phyloP scores from a whole-genome alignment of 306 rosid genomes.

The Ceratonia siliqua region DNA sequence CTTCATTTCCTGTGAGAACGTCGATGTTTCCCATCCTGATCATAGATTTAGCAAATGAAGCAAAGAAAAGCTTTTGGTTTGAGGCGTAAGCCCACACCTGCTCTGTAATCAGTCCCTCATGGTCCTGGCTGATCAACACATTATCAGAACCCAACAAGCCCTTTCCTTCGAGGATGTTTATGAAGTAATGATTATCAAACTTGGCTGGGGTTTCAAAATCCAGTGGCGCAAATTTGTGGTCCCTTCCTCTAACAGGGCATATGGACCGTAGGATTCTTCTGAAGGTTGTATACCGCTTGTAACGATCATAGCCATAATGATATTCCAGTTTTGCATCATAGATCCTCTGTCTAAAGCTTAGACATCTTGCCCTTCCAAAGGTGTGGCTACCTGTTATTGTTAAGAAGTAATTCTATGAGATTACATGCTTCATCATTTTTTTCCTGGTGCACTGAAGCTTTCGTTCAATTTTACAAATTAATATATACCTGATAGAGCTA shows the following conservation, averaged over 20 bases:
- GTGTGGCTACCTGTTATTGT: constrained; percentile 77
- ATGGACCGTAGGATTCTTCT: constrained; percentile 62
- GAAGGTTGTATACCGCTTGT: constrained; percentile 59
- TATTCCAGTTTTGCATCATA: constrained; percentile 51
- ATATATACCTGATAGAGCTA: constrained; percentile 64
- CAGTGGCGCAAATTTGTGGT: constrained; percentile 59
- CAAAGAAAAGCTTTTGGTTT: constrained; percentile 60
- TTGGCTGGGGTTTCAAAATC: constrained; percentile 70
- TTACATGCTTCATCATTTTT: background rate
- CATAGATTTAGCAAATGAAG: constrained; percentile 66
- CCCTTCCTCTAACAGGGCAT: constrained; percentile 71
- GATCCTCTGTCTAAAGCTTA: constrained; percentile 69
- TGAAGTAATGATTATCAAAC: constrained; percentile 79
- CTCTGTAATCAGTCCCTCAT: constrained; percentile 49
- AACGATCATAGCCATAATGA: constrained; percentile 52
- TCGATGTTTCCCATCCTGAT: constrained; percentile 88
- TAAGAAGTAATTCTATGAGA: background rate
- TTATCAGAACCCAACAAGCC: constrained; percentile 77
- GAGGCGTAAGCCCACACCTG: constrained; percentile 74
- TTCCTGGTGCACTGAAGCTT: background rate
- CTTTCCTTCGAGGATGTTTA: constrained; percentile 71
- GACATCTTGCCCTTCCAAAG: constrained; percentile 82
- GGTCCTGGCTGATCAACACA: constrained; percentile 63
- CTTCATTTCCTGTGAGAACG: constrained; percentile 61
- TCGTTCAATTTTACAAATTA: background rate